A percentile compares a stretch with the other conserved stretches of the same genome.
Conservation (phyloP, 345 rosid species). For the Pelargonium nanum region DNA sequence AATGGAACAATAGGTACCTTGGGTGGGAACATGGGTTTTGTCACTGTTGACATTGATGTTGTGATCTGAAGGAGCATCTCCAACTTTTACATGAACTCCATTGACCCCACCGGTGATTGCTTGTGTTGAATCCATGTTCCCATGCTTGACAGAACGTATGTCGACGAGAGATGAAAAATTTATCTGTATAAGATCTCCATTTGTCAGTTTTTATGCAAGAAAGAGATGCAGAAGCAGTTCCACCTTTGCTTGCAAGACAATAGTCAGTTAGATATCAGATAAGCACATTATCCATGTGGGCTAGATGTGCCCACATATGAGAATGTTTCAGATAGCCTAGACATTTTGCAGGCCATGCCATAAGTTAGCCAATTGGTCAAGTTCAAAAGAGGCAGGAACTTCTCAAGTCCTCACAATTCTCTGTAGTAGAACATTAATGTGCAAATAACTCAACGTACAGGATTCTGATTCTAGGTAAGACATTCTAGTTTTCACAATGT, state of each 20-base stretch:
- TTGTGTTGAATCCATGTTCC: slow-evolving; percentile 19
- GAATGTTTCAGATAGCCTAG: too few relatives aligned
- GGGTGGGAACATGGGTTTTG: slow-evolving; percentile 17
- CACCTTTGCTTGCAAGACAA: not conserved
- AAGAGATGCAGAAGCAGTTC: not conserved
- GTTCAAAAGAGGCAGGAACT: not conserved
- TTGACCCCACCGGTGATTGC: slow-evolving; percentile 13
- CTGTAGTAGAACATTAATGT: not conserved
- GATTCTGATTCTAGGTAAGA: not conserved
- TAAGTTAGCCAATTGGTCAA: too few relatives aligned
- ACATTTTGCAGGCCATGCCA: too few relatives aligned
- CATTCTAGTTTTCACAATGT: not conserved
- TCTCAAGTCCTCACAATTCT: not conserved
- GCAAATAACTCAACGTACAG: not conserved
- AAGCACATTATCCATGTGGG: not conserved
- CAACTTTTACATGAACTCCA: slow-evolving; percentile 16
- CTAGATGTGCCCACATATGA: not conserved
- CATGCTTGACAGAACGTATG: slow-evolving; percentile 42
- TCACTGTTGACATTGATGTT: slow-evolving; percentile 17
- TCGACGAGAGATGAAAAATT: slow-evolving; percentile 65
- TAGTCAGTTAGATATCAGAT: not conserved
- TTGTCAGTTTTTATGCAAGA: not conserved
- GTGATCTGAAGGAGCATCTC: slow-evolving; percentile 13
- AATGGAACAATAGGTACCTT: slow-evolving; percentile 32
- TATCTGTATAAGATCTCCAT: slow-evolving; percentile 34